Conservation (phyloP, 2,329 filamentous ascomycete species). For the Fusarium sp. region DNA sequence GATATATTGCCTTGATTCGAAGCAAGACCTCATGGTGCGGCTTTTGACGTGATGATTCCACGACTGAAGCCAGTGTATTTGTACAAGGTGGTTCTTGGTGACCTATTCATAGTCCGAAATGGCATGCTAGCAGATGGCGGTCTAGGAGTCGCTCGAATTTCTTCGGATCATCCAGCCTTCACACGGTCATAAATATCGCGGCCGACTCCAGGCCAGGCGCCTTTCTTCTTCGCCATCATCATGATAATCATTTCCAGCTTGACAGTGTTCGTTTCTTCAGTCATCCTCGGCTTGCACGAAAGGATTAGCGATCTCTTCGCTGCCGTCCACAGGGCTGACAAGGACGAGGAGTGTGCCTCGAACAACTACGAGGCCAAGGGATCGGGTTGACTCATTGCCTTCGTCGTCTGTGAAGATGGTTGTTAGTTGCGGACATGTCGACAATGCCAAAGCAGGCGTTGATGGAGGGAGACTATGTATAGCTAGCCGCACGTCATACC, state of each 20-base stretch:
- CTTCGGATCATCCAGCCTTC: conserved; percentile 11
- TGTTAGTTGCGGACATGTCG: conserved; percentile 12
- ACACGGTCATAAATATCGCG: conserved; percentile 7
- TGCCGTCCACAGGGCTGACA: conserved; percentile 93
- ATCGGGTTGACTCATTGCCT: conserved; percentile 85
- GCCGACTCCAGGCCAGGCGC: conserved; percentile 6
- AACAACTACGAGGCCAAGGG: conserved; percentile 88
- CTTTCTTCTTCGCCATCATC: conserved; percentile 10
- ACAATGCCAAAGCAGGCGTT: not conserved
- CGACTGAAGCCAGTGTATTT: conserved; percentile 12
- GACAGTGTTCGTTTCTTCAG: conserved; percentile 47
- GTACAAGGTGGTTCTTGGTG: conserved; percentile 1
- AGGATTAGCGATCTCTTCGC: conserved; percentile 95
- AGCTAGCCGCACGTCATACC: conserved; percentile 66
- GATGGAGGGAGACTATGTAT: not conserved
- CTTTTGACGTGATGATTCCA: conserved; percentile 16
- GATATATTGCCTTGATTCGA: conserved; percentile 45
- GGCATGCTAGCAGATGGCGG: conserved; percentile 20
- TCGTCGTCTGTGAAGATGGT: conserved; percentile 79
- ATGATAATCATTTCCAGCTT: conserved; percentile 28
- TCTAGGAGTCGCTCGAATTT: conserved; percentile 22
- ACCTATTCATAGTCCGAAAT: conserved; percentile 23
- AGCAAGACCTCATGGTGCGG: conserved; percentile 23
- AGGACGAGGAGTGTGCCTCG: conserved; percentile 93
- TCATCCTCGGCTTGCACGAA: conserved; percentile 83